Conservation (phyloP, 2,329 filamentous ascomycete genomes). For the Epichloe brachyelytri region DNA sequence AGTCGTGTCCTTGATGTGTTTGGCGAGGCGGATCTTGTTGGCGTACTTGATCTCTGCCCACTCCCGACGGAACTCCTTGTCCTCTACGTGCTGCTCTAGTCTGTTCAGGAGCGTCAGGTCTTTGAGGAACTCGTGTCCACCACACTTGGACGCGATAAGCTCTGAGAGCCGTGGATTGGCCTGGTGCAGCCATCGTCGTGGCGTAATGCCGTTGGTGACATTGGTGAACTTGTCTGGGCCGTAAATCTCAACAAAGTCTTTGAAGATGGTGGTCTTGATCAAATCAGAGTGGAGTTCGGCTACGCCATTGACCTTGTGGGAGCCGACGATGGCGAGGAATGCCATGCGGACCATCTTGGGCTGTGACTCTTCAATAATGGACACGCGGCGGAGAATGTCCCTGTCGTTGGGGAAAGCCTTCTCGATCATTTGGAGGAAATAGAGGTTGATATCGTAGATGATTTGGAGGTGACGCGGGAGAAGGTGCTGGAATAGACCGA, state of each 20-base stretch:
- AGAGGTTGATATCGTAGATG: slow-evolving; percentile 95
- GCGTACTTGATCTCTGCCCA: slow-evolving; percentile 95
- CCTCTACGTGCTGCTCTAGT: slow-evolving; percentile 70
- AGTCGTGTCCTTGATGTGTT: slow-evolving; percentile 75
- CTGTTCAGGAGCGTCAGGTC: slow-evolving; percentile 79
- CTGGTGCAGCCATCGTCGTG: slow-evolving; percentile 91
- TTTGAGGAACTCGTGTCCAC: slow-evolving; percentile 73
- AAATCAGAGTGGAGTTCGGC: slow-evolving; percentile 95
- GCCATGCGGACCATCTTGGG: slow-evolving; percentile 99
- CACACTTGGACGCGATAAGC: slow-evolving; percentile 81
- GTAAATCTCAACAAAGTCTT: slow-evolving; percentile 92
- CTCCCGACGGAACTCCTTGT: slow-evolving; percentile 82
- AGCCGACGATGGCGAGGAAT: slow-evolving; percentile 85
- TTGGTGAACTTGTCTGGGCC: slow-evolving; percentile 97
- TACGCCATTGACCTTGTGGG: slow-evolving; percentile 98
- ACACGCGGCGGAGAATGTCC: slow-evolving; percentile 76
- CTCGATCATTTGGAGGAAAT: slow-evolving; percentile 85
- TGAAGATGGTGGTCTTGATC: slow-evolving; percentile 99
- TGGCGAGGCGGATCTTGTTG: slow-evolving; percentile 86
- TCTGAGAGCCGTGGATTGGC: slow-evolving; percentile 88
- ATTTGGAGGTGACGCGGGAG: slow-evolving; percentile 91
- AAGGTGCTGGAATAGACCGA: slow-evolving; percentile 81
- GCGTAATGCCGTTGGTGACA: slow-evolving; percentile 96
- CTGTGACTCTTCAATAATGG: slow-evolving; percentile 92
- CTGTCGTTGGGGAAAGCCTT: slow-evolving; percentile 80